Evolutionary conservation across 306 rosid genomes (phyloP), one percentile per base, ranked within the genome.

Genomic region (Malus orientalis): DNA sequence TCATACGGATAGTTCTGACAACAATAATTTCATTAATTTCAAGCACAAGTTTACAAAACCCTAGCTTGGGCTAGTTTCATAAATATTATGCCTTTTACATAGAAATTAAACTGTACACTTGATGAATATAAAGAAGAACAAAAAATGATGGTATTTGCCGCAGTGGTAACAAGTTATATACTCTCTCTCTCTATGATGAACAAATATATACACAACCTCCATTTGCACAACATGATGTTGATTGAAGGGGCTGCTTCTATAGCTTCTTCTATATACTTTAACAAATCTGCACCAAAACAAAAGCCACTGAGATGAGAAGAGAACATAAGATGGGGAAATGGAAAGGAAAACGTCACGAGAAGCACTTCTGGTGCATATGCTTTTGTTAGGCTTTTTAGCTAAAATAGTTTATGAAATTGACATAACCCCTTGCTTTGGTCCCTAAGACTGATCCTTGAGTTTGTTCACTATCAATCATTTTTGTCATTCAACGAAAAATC

Each of bases 91-190:
- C 36, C 33, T 40, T 69, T 61, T 29, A 9, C 70, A 45, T 68
- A 59, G 54, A 58, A 57, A 69, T 23, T 66, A 23, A 23, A 60
- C 83, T 80, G 79, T 80, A 80, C 83, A 80, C 9, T 80, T 80
- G 71, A 58, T 73, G 45, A 79, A 59, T 42, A 3, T 12, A 29
- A 63, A 47, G 18, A 65, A 61, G 36, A 12, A 61, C 29, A 73
- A 53, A 25, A 32, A 32, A 22, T 15, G 63, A 53, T 40, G 30
- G 62, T 67, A 49, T 66, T 27, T 3, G 67, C 74, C 55, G 42
- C 67, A 25, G 36, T 30, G 59, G 27, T 42, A 40, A 40, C 78
- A 29, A 40, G 70, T 63, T 79, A 67, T 60, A 19, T 67, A 67
- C 19, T 6, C 11, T n/a, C 19, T n/a, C 19, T 32, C 45, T 30